Evolutionary conservation across 2,329 filamentous ascomycete species (phyloP), one percentile per base, ranked within the genome.

Genomic region (Harringtonia aguacate): DNA sequence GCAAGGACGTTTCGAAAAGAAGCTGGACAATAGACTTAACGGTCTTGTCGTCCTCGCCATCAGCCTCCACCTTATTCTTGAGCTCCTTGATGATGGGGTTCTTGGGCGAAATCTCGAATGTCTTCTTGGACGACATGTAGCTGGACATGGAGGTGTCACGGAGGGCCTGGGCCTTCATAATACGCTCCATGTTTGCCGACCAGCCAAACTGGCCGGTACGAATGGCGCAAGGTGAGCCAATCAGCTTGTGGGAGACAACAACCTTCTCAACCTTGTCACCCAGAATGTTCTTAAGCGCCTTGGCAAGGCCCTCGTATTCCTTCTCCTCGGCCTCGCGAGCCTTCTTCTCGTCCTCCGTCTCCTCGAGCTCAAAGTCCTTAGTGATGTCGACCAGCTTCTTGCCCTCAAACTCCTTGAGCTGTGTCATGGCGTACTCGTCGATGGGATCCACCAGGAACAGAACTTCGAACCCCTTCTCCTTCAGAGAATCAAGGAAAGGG

Each of bases 91-190:
- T 81, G 70, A 98, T 98, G 54, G 87, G 65, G 59, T 87, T 95
- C 79, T 92, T 90, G 68, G 92, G 92, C n/a, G 92, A 97, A 71
- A 98, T 97, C 77, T 98, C 92, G 58, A 98, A 97, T 28, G 92
- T 98, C 87, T 98, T 98, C 89, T 98, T 98, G 66, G 90, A 97
- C 55, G 87, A 94, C 92, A 98, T 98, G 86, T 98, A 98, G 59
- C 87, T 94, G 72, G 80, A 87, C 92, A 98, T 98, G 61, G 89
- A 95, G 57, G 92, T 98, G 75, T 98, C 92, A 74, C 92, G 92
- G 61, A 98, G 90, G 62, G 92, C 92, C 78, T 98, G 92, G 24
- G 92, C 92, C 84, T 98, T 98, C 92, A 98, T 98, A 82, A 98
- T 98, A 77, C 92, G 92, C 81, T 98, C 92, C 92, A 98, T 98